These are phyloP conservation scores for Hypoxylon fragiforme DNA, from an alignment of 495 filamentous ascomycete species.

Conservation along the genomic window DNA sequence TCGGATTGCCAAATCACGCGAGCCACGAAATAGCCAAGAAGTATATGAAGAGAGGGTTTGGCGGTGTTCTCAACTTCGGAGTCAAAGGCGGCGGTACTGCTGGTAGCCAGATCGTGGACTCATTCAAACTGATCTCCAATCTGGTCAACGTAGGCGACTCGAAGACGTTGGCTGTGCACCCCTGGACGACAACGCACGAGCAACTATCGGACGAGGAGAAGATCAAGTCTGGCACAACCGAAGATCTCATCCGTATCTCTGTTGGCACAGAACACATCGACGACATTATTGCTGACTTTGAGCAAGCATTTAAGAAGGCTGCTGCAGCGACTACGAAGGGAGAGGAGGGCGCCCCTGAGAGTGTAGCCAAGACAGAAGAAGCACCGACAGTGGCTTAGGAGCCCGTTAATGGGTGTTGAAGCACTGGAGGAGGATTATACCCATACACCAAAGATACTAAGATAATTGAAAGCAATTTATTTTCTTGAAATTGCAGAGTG, in stretches of 20 bases:
- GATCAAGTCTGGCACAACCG: conserved; percentile 78
- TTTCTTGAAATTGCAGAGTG: background rate
- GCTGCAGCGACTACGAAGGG: conserved; percentile 39
- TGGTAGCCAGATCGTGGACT: conserved; percentile 86
- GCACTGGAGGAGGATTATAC: conserved; percentile 6
- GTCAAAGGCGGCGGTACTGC: conserved; percentile 84
- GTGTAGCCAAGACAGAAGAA: conserved; percentile 38
- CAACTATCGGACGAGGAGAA: conserved; percentile 87
- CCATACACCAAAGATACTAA: conserved; percentile 2
- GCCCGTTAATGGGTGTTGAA: background rate
- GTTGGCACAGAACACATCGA: conserved; percentile 98
- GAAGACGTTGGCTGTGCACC: conserved; percentile 95
- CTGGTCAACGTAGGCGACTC: conserved; percentile 78
- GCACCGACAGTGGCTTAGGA: conserved; percentile 44
- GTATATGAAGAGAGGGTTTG: conserved; percentile 85
- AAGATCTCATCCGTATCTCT: conserved; percentile 94
- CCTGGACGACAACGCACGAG: conserved; percentile 95
- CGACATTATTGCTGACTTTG: conserved; percentile 96
- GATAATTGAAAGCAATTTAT: background rate
- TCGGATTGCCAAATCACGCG: conserved; percentile 79
- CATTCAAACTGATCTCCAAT: conserved; percentile 93
- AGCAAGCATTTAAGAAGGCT: conserved; percentile 77
- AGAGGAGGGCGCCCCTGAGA: conserved; percentile 15
- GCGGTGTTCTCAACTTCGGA: conserved; percentile 90
- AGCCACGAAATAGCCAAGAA: conserved; percentile 84